A percentile compares a stretch with the other conserved stretches of the same genome.
phyloP scores from a whole-genome alignment of 2,329 filamentous ascomycete species.

The Aspergillus japonicus region DNA sequence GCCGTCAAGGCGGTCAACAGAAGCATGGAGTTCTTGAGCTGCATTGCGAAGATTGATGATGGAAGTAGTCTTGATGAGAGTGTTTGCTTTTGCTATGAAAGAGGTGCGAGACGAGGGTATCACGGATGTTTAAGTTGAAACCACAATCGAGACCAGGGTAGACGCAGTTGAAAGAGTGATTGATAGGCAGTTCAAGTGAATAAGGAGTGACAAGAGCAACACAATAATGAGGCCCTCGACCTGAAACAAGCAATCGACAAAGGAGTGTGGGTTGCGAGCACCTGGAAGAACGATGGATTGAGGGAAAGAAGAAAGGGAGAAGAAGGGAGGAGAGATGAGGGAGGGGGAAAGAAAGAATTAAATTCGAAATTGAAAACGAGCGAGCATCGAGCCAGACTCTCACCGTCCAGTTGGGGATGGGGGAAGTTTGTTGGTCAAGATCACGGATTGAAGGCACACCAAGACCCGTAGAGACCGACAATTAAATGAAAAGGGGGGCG shows the following conservation, averaged over 20 bases:
- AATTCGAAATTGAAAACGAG: conserved; percentile 1
- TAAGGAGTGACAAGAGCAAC: conserved; percentile 18
- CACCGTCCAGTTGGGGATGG: conserved; percentile 8
- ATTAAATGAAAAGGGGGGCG: conserved; percentile 22
- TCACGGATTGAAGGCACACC: conserved; percentile 1
- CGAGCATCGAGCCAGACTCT: not conserved
- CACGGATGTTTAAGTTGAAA: not conserved
- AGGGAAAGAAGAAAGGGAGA: conserved; percentile 2
- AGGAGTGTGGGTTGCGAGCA: conserved; percentile 18
- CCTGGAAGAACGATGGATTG: conserved; percentile 7
- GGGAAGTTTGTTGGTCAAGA: not conserved
- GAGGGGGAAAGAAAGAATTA: conserved; percentile 8
- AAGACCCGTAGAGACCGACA: conserved; percentile 5
- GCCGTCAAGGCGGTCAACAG: conserved; percentile 39
- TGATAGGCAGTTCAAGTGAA: conserved; percentile 1
- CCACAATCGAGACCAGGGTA: conserved; percentile 4
- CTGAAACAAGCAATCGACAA: conserved; percentile 12
- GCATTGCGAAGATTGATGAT: conserved; percentile 29
- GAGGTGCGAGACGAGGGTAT: conserved; percentile 4
- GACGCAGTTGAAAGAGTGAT: conserved; percentile 12
- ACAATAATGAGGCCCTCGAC: conserved; percentile 14
- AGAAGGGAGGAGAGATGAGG: conserved; percentile 6
- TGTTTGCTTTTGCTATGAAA: conserved; percentile 1
- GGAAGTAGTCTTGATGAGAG: not conserved
- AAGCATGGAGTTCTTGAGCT: conserved; percentile 39